These are phyloP conservation scores for Ganoderma lucidum DNA, from an alignment of 1,284 basidiomycete species.

Conservation along the genomic window DNA sequence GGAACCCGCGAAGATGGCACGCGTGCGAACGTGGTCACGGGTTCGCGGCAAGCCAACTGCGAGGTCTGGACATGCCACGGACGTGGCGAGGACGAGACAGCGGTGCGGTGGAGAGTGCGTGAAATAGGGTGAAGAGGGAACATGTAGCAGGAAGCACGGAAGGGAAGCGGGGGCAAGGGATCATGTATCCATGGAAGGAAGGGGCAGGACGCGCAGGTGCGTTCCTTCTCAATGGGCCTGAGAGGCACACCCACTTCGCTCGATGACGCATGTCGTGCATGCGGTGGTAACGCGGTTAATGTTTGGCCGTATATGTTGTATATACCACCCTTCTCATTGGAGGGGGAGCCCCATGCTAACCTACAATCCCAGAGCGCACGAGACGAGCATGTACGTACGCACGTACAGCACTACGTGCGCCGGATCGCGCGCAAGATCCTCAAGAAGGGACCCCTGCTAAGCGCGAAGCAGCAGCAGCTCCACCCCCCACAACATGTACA, in stretches of 20 bases:
- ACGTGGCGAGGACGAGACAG: background rate
- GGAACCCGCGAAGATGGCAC: slow-evolving; percentile 6
- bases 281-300: background rate
- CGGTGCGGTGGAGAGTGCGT: background rate
- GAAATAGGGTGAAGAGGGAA: background rate
- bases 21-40: background rate
- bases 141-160: background rate
- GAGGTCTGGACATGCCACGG: background rate
- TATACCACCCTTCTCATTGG: background rate
- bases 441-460: slow-evolving; percentile 1
- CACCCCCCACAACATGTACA: background rate
- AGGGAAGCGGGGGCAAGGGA: background rate
- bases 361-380: slow-evolving; percentile 3
- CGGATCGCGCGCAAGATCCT: slow-evolving; percentile 4
- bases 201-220: background rate
- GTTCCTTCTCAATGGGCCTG: background rate
- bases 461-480: slow-evolving; percentile 8
- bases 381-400: background rate
- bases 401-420: background rate
- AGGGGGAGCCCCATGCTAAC: background rate
- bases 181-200: background rate
- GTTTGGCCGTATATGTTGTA: background rate
- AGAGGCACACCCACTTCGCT: background rate
- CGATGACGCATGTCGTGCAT: background rate
- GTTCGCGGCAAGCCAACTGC: background rate